phyloP scores from a whole-genome alignment of 2,329 filamentous ascomycete genomes.

The Nectriaceae sp. region DNA sequence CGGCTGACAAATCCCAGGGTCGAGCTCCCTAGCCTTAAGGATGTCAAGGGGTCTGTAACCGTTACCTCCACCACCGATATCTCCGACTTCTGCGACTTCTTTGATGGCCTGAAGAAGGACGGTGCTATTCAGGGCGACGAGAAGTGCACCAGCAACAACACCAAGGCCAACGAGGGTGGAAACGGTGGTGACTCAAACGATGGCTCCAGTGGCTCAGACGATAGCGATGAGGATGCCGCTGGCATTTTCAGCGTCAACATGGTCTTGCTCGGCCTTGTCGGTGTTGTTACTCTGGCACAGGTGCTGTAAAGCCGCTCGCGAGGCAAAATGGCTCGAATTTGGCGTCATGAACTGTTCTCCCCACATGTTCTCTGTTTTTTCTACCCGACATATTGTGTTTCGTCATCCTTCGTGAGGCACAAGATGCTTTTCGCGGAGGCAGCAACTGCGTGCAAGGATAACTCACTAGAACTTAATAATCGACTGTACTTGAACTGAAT shows the following conservation, averaged over 20 bases:
- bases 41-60: slow-evolving; percentile 73
- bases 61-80: slow-evolving; percentile 68
- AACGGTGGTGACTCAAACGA: slow-evolving; percentile 32
- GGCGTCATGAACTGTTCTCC: slow-evolving; percentile 38
- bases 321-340: slow-evolving; percentile 33
- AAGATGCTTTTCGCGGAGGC: slow-evolving; percentile 27
- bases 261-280: slow-evolving; percentile 47
- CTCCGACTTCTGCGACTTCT: slow-evolving; percentile 53
- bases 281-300: slow-evolving; percentile 50
- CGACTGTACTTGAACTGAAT: slow-evolving; percentile 38
- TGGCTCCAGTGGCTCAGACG: slow-evolving; percentile 17
- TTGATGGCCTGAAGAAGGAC: slow-evolving; percentile 42
- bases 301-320: slow-evolving; percentile 48
- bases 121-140: slow-evolving; percentile 45
- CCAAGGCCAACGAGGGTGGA: slow-evolving; percentile 51
- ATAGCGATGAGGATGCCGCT: slow-evolving; percentile 44
- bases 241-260: slow-evolving; percentile 49
- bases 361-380: slow-evolving; percentile 36
- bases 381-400: slow-evolving; percentile 38
- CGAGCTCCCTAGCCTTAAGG: slow-evolving; percentile 63
- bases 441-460: slow-evolving; percentile 31
- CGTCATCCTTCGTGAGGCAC: slow-evolving; percentile 30
- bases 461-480: slow-evolving; percentile 48
- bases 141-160: slow-evolving; percentile 53
- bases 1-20: slow-evolving; percentile 54